Evolutionary conservation across 371 early-diverging fungal genomes (phyloP), one percentile per base, ranked within the genome.

Genomic region (Mucor saturninus): DNA sequence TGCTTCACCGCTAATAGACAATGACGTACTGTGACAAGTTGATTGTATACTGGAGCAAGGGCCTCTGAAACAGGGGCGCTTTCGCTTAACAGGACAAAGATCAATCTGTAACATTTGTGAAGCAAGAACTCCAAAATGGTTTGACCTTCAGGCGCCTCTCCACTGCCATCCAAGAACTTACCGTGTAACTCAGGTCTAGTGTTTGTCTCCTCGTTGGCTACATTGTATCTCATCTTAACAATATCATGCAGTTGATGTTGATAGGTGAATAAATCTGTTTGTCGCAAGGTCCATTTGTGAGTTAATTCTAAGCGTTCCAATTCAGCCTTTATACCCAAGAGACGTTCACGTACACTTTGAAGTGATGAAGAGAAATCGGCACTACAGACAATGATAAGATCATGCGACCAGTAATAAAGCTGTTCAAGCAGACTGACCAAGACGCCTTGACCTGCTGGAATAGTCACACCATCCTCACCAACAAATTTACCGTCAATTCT

Each of bases 101-200:
- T 85, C 55, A 92, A 72, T 48, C 90, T 81, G 71, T 95, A 94
- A 76, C 96, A 94, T 68, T 92, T 93, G 73, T 93, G 91, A 35
- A 95, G 83, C 68, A 95, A 74, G 58, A 90, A 93, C 57, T 93
- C 86, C 5, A 94, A 72, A 5, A 77, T 70, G 0, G 84, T 86
- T 67, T 93, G 91, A 5, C 91, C 92, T 61, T 84, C 84, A 1
- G 87, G 85, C 5, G 88, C 80, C 40, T 84, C 70, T 15, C 92
- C 91, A 14, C 84, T 69, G 38, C 74, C 69, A 69, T 88, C 87
- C 55, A 67, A 57, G 85, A 80, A 92, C 60, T 86, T 84, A 61
- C 91, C 90, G 10, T 35, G 4, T 10, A 63, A 42, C 1, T 66
- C 59, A 7, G 63, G 51, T 29, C 59, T 54, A 2, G 8, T 32